phyloP scores from a whole-genome alignment of 805 yeast genomes.

The Tetrapisispora phaffii region DNA sequence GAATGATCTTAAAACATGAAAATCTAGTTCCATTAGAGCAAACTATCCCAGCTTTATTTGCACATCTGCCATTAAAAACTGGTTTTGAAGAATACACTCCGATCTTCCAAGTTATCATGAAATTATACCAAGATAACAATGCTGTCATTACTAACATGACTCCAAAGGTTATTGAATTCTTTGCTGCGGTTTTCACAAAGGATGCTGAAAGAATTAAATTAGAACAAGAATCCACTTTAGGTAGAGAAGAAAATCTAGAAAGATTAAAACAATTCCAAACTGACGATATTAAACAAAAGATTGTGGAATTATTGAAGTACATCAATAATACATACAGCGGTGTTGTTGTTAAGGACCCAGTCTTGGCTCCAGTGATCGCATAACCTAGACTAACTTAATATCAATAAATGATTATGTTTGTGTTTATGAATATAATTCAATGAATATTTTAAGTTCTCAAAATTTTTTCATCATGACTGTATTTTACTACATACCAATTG shows the following conservation, averaged over 20 bases:
- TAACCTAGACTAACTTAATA: slow-evolving; percentile 4
- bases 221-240: slow-evolving; percentile 65
- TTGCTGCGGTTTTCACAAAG: slow-evolving; percentile 61
- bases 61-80: slow-evolving; percentile 75
- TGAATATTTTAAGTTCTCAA: background rate
- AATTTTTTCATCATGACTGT: background rate
- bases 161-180: slow-evolving; percentile 53
- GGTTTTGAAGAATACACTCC: slow-evolving; percentile 92
- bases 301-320: slow-evolving; percentile 61
- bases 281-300: slow-evolving; percentile 54
- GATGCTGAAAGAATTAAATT: slow-evolving; percentile 66
- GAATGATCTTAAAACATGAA: slow-evolving; percentile 71
- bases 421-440: background rate
- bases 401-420: background rate
- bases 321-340: slow-evolving; percentile 59
- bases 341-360: slow-evolving; percentile 40
- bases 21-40: slow-evolving; percentile 66
- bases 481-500: slow-evolving; percentile 1
- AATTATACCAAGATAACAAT: slow-evolving; percentile 57
- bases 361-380: slow-evolving; percentile 31
- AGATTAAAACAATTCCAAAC: slow-evolving; percentile 68
- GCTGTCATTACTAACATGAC: slow-evolving; percentile 45
- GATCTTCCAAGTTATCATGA: slow-evolving; percentile 66
- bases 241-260: slow-evolving; percentile 76
- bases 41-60: slow-evolving; percentile 61